Conservation (phyloP, 768 basidiomycete species). For the Guyanaporus albipodus region DNA sequence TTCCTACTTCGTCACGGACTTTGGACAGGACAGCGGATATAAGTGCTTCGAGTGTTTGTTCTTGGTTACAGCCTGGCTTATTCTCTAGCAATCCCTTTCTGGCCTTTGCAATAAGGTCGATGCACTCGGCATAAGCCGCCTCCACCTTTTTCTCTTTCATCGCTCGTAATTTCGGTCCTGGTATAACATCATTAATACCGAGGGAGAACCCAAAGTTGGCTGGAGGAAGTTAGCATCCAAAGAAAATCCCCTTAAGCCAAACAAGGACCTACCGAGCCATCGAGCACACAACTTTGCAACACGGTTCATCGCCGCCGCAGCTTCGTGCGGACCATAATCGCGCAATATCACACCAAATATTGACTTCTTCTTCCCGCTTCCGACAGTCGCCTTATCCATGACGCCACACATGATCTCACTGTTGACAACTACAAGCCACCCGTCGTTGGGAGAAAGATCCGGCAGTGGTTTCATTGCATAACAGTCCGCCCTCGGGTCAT, state of each 20-base stretch:
- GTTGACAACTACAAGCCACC: conserved; percentile 95
- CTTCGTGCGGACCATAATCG: conserved; percentile 94
- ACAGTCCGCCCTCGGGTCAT: conserved; percentile 66
- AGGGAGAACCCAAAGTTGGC: conserved; percentile 97
- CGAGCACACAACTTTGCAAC: conserved; percentile 94
- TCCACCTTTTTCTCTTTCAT: conserved; percentile 87
- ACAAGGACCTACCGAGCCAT: conserved; percentile 67
- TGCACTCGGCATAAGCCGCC: conserved; percentile 83
- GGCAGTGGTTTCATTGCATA: conserved; percentile 61
- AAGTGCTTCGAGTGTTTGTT: conserved; percentile 94
- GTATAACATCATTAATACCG: conserved; percentile 98
- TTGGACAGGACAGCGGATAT: conserved; percentile 92
- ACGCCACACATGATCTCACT: conserved; percentile 99
- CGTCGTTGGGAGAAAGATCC: conserved; percentile 95
- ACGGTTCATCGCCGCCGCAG: conserved; percentile 92
- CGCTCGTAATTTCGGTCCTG: conserved; percentile 73
- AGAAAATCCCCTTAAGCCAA: background rate
- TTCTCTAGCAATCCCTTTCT: conserved; percentile 92
- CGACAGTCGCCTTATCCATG: conserved; percentile 98
- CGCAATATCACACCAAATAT: conserved; percentile 97
- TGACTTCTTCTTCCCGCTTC: conserved; percentile 98
- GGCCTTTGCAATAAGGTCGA: conserved; percentile 81
- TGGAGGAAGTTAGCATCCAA: conserved; percentile 34
- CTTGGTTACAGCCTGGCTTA: conserved; percentile 96
- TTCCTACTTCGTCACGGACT: conserved; percentile 93